Evolutionary conservation across 257 asterid species (phyloP), one percentile per base, ranked within the genome.

Genomic region (Lycium barbarum): DNA sequence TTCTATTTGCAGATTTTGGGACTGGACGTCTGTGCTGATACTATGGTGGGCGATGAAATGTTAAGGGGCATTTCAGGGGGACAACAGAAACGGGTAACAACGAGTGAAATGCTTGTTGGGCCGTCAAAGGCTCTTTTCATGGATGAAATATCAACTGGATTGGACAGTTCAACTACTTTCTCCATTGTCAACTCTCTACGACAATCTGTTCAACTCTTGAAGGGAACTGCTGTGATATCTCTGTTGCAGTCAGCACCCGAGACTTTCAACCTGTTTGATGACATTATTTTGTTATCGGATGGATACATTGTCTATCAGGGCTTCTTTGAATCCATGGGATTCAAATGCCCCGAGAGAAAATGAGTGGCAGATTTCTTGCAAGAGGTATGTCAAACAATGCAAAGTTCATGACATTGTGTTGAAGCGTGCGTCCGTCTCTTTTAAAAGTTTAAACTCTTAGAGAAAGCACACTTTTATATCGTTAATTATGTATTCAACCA

Each of bases 341-440:
- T 93, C 89, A 87, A 88, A 86, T 93, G 96, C 86, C 96, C 94
- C 0, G 87, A 73, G 6, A 82, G 96, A 5, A 93, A 93, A 84
- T 94, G 93, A n/a, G 93, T 88, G 5, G 96, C 96, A 22, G 96
- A 93, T 86, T 93, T 91, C 90, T 82, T 93, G 88, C 94, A 93
- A 88, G 96, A 93, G 85, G 96, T 92, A 84, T 87, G 92, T 49
- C 47, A 12, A 33, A 47, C 43, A 47, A 67, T 13, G 3, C 58
- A 22, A 62, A 45, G 17, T 12, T 14, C 14, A 14, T 12, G 18
- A 49, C 6, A 45, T 74, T 40, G 45, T 40, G 5, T 40, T 74
- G 81, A 11, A 63, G 71, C 4, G 13, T 11, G 71, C 3, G 40
- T 10, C 1, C 40, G 0, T 63, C 15, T 63, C 14, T 1, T 62